Conservation (phyloP, 2,329 filamentous ascomycete genomes). For the Verticillium nonalfalfae region DNA sequence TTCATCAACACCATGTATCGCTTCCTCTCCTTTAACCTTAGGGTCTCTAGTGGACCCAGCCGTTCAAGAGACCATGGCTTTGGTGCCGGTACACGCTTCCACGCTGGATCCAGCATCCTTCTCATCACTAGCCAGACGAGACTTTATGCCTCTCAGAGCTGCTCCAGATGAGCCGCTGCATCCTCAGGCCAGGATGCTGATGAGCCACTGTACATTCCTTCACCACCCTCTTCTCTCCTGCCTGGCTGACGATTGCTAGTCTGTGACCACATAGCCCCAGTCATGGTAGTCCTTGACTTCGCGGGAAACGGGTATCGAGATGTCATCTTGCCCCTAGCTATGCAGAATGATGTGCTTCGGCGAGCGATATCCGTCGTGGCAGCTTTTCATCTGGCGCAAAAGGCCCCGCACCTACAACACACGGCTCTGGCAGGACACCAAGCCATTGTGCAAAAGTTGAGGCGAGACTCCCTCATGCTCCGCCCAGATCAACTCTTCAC, state of each 20-base stretch:
- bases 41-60: background rate
- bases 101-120: background rate
- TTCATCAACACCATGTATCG: background rate
- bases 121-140: background rate
- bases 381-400: conserved; percentile 28
- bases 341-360: conserved; percentile 24
- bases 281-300: conserved; percentile 31
- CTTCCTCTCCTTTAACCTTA: background rate
- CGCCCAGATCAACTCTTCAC: conserved; percentile 24
- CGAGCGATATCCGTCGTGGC: conserved; percentile 30
- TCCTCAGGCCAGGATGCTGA: conserved; percentile 24
- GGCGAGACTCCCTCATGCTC: conserved; percentile 20
- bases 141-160: conserved; percentile 8
- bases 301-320: conserved; percentile 29
- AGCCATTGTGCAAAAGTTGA: conserved; percentile 26
- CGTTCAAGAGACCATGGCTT: background rate
- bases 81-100: background rate
- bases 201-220: conserved; percentile 23
- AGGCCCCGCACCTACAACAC: conserved; percentile 19
- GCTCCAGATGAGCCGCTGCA: conserved; percentile 18
- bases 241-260: conserved; percentile 15
- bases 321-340: conserved; percentile 30
- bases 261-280: conserved; percentile 26
- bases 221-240: background rate
- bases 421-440: conserved; percentile 26